Conservation (phyloP, 2,329 filamentous ascomycete genomes). For the Akanthomyces lecanii region DNA sequence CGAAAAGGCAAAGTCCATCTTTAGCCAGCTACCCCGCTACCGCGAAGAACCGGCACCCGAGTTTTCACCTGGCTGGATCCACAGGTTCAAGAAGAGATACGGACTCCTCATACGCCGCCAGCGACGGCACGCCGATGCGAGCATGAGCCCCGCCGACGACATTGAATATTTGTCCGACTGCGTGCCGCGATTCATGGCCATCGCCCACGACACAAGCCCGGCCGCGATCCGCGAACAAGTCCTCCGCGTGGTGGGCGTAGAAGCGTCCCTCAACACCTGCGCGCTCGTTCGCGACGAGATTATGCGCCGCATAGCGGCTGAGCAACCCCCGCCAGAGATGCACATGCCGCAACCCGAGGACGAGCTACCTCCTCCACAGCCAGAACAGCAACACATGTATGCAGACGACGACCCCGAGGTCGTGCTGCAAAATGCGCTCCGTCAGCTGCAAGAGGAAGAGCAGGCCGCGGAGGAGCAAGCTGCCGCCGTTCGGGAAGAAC, state of each 20-base stretch:
- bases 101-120: constrained; percentile 54
- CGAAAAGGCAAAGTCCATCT: constrained; percentile 58
- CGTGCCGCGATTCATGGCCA: constrained; percentile 55
- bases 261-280: constrained; percentile 49
- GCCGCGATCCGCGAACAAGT: constrained; percentile 56
- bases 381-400: constrained; percentile 33
- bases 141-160: constrained; percentile 48
- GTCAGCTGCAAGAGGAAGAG: constrained; percentile 56
- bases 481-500: constrained; percentile 49
- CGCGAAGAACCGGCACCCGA: constrained; percentile 57
- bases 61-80: constrained; percentile 61
- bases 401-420: constrained; percentile 54
- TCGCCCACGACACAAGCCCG: constrained; percentile 55
- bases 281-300: constrained; percentile 57
- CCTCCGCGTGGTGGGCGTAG: constrained; percentile 51
- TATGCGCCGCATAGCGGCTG: constrained; percentile 35
- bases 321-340: neutral
- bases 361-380: constrained; percentile 21
- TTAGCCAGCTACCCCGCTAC: constrained; percentile 54
- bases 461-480: constrained; percentile 55
- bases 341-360: constrained; percentile 6
- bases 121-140: constrained; percentile 46
- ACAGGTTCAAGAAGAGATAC: constrained; percentile 61
- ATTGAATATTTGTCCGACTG: constrained; percentile 58
- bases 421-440: constrained; percentile 55